A percentile compares a stretch with the other conserved stretches of the same genome.
These are phyloP conservation scores for Ceratonia siliqua DNA, from an alignment of 306 rosid species.

Conservation along the genomic window DNA sequence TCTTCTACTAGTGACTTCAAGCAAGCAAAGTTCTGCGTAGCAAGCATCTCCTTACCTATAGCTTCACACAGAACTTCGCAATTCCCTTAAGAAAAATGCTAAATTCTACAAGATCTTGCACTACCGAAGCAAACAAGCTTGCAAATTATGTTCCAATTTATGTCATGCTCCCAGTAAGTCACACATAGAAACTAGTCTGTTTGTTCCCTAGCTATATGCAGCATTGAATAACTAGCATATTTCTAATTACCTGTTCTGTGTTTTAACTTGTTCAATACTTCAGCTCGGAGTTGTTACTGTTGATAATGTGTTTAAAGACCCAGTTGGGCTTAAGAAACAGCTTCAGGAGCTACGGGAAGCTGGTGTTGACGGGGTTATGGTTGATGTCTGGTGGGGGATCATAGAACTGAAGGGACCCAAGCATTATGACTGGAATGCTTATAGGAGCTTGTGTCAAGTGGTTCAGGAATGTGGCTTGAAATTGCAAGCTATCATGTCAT, in stretches of 20 bases:
- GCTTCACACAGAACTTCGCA: background rate
- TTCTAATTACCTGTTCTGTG: no score
- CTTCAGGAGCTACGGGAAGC: constrained; percentile 52
- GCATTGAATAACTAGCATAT: background rate
- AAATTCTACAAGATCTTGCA: constrained; percentile 32
- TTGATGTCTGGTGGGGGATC: constrained; percentile 96
- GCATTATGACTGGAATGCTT: constrained; percentile 69
- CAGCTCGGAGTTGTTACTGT: constrained; percentile 64
- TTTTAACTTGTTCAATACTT: background rate
- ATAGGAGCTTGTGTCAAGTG: constrained; percentile 65
- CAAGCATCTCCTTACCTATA: no score
- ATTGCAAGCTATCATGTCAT: constrained; percentile 81
- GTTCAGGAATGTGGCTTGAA: constrained; percentile 65
- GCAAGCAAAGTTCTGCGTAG: background rate
- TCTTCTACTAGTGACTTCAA: background rate
- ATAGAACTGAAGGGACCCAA: constrained; percentile 67
- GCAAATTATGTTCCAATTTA: constrained; percentile 75
- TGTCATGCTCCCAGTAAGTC: constrained; percentile 59
- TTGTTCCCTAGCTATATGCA: no score
- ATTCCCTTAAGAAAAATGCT: constrained; percentile 22
- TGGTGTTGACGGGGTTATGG: constrained; percentile 85
- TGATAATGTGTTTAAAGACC: constrained; percentile 58
- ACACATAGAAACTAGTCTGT: background rate
- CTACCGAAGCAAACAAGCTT: constrained; percentile 50
- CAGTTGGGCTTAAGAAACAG: constrained; percentile 44